phyloP scores from a whole-genome alignment of 768 basidiomycete species.

The Asterophora parasitica region DNA sequence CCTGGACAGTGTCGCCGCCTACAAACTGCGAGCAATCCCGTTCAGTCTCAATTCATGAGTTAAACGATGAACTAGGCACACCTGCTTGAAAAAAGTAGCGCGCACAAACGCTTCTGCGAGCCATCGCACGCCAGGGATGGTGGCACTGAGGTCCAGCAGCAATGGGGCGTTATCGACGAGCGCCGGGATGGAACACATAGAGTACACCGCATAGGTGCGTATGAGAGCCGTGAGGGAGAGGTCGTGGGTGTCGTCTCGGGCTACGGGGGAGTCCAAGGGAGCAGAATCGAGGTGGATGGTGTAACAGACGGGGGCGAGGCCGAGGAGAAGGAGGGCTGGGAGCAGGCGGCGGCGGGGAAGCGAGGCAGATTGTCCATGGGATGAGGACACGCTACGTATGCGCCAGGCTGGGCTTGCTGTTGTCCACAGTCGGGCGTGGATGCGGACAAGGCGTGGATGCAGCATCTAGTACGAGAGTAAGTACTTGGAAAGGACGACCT shows the following conservation, averaged over 20 bases:
- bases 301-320: background rate
- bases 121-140: constrained; percentile 55
- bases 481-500: too few species aligned
- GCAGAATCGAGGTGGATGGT: constrained; percentile 13
- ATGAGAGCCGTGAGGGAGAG: constrained; percentile 40
- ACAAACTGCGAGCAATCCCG: too few species aligned
- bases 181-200: constrained; percentile 69
- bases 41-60: too few species aligned
- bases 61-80: too few species aligned
- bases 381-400: too few species aligned
- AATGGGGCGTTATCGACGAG: constrained; percentile 74
- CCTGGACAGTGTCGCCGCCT: constrained; percentile 77
- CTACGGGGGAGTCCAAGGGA: background rate
- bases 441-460: too few species aligned
- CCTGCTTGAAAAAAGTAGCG: constrained; percentile 83
- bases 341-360: background rate
- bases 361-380: too few species aligned
- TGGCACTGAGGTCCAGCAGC: constrained; percentile 52
- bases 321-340: constrained; percentile 13
- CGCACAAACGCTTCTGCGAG: constrained; percentile 68
- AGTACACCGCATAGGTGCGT: constrained; percentile 78
- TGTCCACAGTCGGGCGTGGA: too few species aligned
- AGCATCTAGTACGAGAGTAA: too few species aligned
- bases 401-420: too few species aligned
- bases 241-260: constrained; percentile 10